Percentiles rank a stretch among this genome's conserved stretches.
Evolutionary conservation across 2,329 filamentous ascomycete genomes (phyloP).

Genomic region (Botryotinia calthae): DNA sequence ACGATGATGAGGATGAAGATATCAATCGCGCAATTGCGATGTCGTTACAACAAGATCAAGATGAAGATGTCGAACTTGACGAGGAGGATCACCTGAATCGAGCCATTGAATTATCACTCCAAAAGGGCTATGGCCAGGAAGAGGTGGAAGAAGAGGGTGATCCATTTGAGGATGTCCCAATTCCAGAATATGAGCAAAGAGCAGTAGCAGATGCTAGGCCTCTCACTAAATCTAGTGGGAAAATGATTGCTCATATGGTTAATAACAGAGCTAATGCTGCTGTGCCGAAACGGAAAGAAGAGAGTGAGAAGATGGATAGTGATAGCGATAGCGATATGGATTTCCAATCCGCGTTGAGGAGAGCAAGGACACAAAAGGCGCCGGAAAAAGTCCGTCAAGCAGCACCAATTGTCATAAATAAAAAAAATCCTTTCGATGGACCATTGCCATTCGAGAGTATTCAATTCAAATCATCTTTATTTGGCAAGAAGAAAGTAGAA

Average conservation of each 20-base stretch:
- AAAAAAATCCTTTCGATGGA: constrained; percentile 68
- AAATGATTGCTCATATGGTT: constrained; percentile 69
- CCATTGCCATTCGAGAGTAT: constrained; percentile 90
- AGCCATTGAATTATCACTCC: constrained; percentile 83
- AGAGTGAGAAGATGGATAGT: constrained; percentile 39
- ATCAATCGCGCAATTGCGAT: constrained; percentile 42
- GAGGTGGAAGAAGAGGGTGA: constrained; percentile 39
- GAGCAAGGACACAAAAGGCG: constrained; percentile 62
- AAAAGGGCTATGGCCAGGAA: constrained; percentile 53
- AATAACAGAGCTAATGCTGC: constrained; percentile 69
- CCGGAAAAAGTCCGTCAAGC: constrained; percentile 40
- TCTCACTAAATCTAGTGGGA: constrained; percentile 50
- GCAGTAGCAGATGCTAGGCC: constrained; percentile 52
- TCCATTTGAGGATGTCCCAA: constrained; percentile 51
- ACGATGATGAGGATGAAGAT: constrained; percentile 21
- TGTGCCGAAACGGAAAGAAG: constrained; percentile 45
- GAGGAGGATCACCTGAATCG: constrained; percentile 74
- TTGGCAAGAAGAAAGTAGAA: constrained; percentile 44
- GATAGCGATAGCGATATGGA: constrained; percentile 77
- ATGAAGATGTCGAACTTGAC: constrained; percentile 42
- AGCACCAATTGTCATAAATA: constrained; percentile 47
- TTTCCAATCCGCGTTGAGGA: constrained; percentile 70
- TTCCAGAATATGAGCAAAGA: constrained; percentile 56
- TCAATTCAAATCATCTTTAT: constrained; percentile 62
- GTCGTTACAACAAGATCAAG: constrained; percentile 59